Evolutionary conservation across 371 early-diverging fungal species (phyloP), one percentile per base, ranked within the genome.

Genomic region (Lichtheimia ramosa): DNA sequence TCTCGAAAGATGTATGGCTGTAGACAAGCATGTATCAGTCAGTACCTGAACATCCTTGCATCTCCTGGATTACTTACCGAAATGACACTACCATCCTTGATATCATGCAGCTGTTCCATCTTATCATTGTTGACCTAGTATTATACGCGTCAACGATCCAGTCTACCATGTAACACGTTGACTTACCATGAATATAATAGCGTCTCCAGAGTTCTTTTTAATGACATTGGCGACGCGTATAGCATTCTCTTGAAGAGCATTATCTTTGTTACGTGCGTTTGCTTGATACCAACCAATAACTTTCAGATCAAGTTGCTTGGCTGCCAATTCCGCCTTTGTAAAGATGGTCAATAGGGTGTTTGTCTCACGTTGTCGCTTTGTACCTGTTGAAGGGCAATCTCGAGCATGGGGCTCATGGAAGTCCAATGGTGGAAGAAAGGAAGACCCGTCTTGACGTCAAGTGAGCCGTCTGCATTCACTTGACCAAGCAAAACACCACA

Each of bases 381-480:
- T 82, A 87, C 91, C 81, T 91, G 91, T 58, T 85, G 84, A 61
- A 93, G 70, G 24, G 91, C 91, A 13, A 88, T 81, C 64, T 92
- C 91, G 13, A 89, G 79, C 88, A 90, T 88, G 46, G 92, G 90
- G 0, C 91, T 83, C 63, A 92, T 63, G 14, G 88, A 81, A 28
- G 81, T 82, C 87, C 89, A 88, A 62, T 87, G 84, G 79, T 94
- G 94, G 59, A 90, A 85, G 16, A 92, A 77, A 27, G 94, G 92
- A 13, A 94, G 68, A 14, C 89, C 91, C 60, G 89, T 88, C 3
- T 65, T 65, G 14, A 88, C 68, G 21, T 73, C 60, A 48, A 69
- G 60, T 49, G 64, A 61, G 54, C 62, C 63, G 15, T 73, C 66
- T 18, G 55, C 64, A 55, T 72, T 71, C 6, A 75, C 52, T 53